A percentile compares a stretch with the other conserved stretches of the same genome.
These are phyloP conservation scores for Trypethelium eluteriae DNA, from an alignment of 495 filamentous ascomycete genomes.

Conservation along the genomic window DNA sequence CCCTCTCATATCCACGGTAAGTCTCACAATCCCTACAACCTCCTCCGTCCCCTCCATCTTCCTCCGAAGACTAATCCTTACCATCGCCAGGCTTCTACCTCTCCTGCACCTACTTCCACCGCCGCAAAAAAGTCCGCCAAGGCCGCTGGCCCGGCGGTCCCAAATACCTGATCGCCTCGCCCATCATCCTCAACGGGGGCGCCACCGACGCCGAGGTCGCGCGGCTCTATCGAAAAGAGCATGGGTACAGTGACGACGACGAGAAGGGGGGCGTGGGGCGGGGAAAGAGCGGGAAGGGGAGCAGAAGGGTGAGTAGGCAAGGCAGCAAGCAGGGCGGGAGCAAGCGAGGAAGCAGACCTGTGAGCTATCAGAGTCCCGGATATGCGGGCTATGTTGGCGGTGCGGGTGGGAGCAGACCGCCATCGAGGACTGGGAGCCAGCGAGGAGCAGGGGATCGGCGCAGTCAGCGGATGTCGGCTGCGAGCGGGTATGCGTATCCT, in stretches of 20 bases:
- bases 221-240: background rate
- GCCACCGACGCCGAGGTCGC: constrained; percentile 9
- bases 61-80: background rate
- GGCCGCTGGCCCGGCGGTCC: constrained; percentile 24
- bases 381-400: background rate
- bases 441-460: background rate
- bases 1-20: constrained; percentile 36
- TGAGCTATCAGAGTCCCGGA: background rate
- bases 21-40: background rate
- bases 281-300: background rate
- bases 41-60: background rate
- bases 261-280: background rate
- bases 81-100: constrained; percentile 33
- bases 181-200: constrained; percentile 23
- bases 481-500: background rate
- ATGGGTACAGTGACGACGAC: background rate
- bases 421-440: background rate
- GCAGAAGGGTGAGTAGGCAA: background rate
- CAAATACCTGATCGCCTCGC: constrained; percentile 19
- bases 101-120: constrained; percentile 35
- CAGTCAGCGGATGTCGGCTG: too few relatives aligned
- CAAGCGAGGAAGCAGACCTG: background rate
- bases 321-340: background rate
- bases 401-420: background rate
- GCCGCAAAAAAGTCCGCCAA: constrained; percentile 29